Evolutionary conservation across 441 rosid species (phyloP), one percentile per base, ranked within the genome.

Genomic region (Omphalea diandra): DNA sequence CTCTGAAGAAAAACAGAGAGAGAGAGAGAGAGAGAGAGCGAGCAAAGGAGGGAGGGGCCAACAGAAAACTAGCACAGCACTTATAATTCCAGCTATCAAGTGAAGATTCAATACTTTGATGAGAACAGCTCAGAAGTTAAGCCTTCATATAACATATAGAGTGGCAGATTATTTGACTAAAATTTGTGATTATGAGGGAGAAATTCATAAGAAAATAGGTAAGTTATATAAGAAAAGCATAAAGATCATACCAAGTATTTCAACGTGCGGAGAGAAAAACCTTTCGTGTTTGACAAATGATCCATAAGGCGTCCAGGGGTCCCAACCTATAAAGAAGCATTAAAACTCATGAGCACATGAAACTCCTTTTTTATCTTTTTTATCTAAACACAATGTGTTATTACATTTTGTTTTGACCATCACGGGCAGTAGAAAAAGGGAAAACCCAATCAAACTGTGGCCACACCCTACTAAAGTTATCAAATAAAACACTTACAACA

Each of bases 301-400:
- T 95, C 99, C 83, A 89, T 72, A 35, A 95, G 88, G 44, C 96
- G 96, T 56, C 98, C 98, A 65, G 97, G 99, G 11, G 98, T 95
- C 29, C 83, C 99, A 80, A 93, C 97, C 99, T 92, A 69, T 32
- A 76, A 57, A 11, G 43, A 76, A 55, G 40, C 3, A 46, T 32
- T n/a, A 20, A 56, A 61, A 44, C 11, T 20, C 7, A 44, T 46
- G 8, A 43, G 63, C 20, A 32, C 27, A 15, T n/a, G 31, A 65
- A 68, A 5, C 10, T 9, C 27, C 14, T 2, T 26, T 22, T 55
- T 29, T 55, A 10, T 3, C 15, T 3, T 10, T 10, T 2, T 40
- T 49, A 5, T 27, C 22, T 27, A 33, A 26, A 11, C 20, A 17
- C n/a, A 8, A 14, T 18, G 22, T 40, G 22, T 18, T 8, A 7